phyloP scores from a whole-genome alignment of 176 grass and related monocot genomes.

The Elaeis guineensis region DNA sequence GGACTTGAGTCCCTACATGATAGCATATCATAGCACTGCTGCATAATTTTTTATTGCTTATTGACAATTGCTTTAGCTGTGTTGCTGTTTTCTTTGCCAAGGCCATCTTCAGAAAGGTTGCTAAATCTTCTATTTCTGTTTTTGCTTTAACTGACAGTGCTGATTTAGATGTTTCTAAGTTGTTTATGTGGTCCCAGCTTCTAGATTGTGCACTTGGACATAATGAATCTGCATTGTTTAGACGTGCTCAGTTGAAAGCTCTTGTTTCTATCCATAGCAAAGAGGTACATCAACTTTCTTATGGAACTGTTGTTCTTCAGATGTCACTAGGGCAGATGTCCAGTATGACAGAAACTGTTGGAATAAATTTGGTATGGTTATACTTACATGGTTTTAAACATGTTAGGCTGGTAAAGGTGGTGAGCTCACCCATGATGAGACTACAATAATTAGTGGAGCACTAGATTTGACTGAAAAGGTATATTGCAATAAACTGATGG shows the following conservation, averaged over 20 bases:
- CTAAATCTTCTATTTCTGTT: no score
- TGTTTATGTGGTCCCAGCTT: conserved; percentile 39
- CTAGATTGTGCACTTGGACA: conserved; percentile 97
- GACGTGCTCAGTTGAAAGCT: conserved; percentile 93
- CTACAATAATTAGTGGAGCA: conserved; percentile 99
- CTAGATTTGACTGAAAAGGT: conserved; percentile 99
- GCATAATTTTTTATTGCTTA: no score
- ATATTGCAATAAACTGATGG: not conserved
- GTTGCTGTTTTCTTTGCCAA: no score
- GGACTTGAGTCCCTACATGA: no score
- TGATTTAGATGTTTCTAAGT: conserved; percentile 25
- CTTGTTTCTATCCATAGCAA: conserved; percentile 98
- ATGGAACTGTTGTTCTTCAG: not conserved
- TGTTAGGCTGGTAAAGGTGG: conserved; percentile 97
- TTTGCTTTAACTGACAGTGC: not conserved
- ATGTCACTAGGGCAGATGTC: not conserved
- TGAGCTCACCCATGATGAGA: conserved; percentile 98
- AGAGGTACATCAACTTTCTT: conserved; percentile 50
- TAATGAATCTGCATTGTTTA: conserved; percentile 98
- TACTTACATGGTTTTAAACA: conserved; percentile 13
- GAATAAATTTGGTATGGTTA: not conserved
- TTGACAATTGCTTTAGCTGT: no score
- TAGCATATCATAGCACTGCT: no score
- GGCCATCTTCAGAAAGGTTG: no score
- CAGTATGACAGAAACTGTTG: no score